Evolutionary conservation across 2,329 filamentous ascomycete species (phyloP), one percentile per base, ranked within the genome.

Genomic region (Neofusicoccum sp.): DNA sequence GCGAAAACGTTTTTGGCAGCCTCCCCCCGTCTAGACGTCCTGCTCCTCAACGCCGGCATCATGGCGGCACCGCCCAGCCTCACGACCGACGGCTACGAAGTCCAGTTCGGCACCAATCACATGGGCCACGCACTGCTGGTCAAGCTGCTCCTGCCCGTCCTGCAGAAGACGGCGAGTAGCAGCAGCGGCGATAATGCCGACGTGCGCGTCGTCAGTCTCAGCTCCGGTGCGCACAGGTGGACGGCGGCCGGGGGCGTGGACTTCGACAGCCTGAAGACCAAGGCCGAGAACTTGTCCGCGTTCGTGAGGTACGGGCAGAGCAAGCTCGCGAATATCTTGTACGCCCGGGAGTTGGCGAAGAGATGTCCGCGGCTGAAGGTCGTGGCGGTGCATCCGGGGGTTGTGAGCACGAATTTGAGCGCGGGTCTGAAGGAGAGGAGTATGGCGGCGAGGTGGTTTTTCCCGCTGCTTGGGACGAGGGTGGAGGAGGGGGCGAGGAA

Each of bases 301-400:
- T 69, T 71, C 65, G 64, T 63, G 3, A 77, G 81, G 31, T 85
- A 85, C 69, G 80, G 79, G 3, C 76, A 80, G 45, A 78, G 76
- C 36, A 85, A 84, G 66, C 75, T 85, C 4, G 80, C 81, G 4
- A 83, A 84, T 48, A 71, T 84, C 11, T 76, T 84, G 0, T 83
- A 78, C 67, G 72, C 79, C 0, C 68, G 73, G 6, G 73, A 79
- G 45, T 72, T 83, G 2, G 79, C 80, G 0, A 64, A 69, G 12
- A 74, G 73, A 0, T 80, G 84, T 65, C 82, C 82, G 1, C 61
- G 72, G 3, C 77, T 85, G 59, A 81, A 75, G 0, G 72, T 72
- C 6, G 76, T 80, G 0, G 73, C 78, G 0, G 66, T 84, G 4
- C 82, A 85, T 64, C 83, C 83, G 0, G 83, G 83, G 11, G 73